Base-by-base conservation (phyloP, 1,284 basidiomycete genomes). In the Mrakiaceae sp. region DNA sequence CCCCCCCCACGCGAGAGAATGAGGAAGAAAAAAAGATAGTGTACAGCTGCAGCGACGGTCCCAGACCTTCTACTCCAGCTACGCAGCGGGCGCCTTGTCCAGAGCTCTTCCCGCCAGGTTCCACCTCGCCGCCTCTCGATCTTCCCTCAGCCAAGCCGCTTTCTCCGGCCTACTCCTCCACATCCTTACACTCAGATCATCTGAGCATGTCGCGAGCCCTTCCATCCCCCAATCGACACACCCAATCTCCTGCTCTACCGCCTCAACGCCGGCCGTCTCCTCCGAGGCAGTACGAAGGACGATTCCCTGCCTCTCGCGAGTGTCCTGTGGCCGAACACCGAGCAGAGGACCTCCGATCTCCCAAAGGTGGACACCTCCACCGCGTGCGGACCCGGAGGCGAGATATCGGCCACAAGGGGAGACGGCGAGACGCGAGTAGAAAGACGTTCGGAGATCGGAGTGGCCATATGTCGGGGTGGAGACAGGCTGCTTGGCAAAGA, bases 341-440 rank as follows among this genome's bases (percentile, higher is more conserved):
- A n/a, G 58, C 16, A 11, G 57, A 58, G 5, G 42, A 51, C 58
- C 52, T 62, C 64, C 53, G 0, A 69, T 70, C 55, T 74, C 73
- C 73, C 74, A 77, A n/a, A 71, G 67, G 69, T 75, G 74, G 5
- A 76, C 68, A 5, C 71, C 72, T 27, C 27, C 27, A 0, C 73
- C 76, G n/a, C 67, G 64, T 7, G 68, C 67, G 3, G 71, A 72
- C 2, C 76, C 76, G 14, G 70, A 70, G 3, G 73, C 71, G 4
- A 78, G 68, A 60, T 74, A 72, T 46, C 68, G 58, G 6, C 76
- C 75, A 66, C 74, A 73, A 0, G 74, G 70, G 0, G 73, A 74
- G 8, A 77, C 66, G 1, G 75, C 61, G 54, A 76, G 67, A 7
- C 71, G 68, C 55, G 76, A 68, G 69, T 76, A 77, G 66, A 77